Evolutionary conservation across 164 flowering plant species (phyloP).

Genomic region (Vitis amurensis): DNA sequence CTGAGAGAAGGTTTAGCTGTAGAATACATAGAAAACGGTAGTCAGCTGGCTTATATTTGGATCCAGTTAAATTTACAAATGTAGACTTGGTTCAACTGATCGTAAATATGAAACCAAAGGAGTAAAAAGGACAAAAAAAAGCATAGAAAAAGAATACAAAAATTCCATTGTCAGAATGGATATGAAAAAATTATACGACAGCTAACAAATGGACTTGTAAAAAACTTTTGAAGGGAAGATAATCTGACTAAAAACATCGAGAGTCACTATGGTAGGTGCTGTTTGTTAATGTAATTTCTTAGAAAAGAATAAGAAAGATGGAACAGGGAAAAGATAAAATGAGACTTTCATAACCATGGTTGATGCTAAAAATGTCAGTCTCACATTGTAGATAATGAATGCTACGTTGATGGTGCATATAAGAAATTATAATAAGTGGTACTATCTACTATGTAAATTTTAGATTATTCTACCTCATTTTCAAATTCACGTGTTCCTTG

Average conservation of each 20-base stretch:
- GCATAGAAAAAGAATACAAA: neutral
- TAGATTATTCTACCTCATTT: conserved; percentile 55
- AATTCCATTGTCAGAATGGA: no score
- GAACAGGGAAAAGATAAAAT: neutral
- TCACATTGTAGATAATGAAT: no score
- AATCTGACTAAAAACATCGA: neutral
- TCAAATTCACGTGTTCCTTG: conserved; percentile 88
- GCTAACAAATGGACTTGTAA: neutral
- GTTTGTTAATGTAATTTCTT: neutral
- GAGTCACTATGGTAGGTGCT: neutral
- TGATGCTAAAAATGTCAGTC: no score
- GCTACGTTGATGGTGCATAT: no score
- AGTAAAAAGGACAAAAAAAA: neutral
- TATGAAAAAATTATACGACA: no score
- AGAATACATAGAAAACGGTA: conserved; percentile 9
- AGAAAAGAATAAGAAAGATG: neutral
- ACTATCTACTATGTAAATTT: neutral
- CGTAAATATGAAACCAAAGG: neutral
- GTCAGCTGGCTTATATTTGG: neutral
- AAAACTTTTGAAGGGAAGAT: neutral
- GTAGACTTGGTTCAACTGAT: no score
- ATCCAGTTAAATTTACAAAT: neutral
- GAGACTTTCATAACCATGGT: no score
- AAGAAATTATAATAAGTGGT: neutral
- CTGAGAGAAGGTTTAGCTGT: conserved; percentile 74